Evolutionary conservation across 2,329 filamentous ascomycete genomes (phyloP), one percentile per base, ranked within the genome.

Genomic region (Drechslera avenae): DNA sequence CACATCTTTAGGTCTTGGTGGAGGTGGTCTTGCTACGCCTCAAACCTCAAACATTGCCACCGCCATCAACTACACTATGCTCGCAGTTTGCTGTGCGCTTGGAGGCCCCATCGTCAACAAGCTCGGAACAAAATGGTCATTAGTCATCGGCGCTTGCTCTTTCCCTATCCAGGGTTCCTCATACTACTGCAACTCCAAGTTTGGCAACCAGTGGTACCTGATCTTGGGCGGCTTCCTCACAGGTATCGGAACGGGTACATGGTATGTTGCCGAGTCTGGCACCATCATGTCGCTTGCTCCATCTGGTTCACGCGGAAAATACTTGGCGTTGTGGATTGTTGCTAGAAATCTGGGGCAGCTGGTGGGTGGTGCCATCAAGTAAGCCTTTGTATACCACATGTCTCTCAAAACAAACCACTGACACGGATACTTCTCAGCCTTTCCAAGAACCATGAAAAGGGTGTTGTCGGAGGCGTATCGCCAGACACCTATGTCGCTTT

Each of bases 251-350:
- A 62, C 36, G 4, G 78, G 76, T 1, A 78, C 75, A 34, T 79
- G 77, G 78, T 80, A 80, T 50, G 78, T 80, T 7, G 78, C 78
- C 0, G 78, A 80, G 51, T 76, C 76, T 1, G 78, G 78, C 12
- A 72, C 75, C 4, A 79, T 80, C 57, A 78, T 80, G 75, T 78
- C 77, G 0, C 70, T 80, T 16, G 76, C 78, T 0, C 78, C 78
- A 3, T 71, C 76, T 0, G 71, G 75, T 17, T 72, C 77, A 14
- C 76, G 78, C 45, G 78, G 78, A 5, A 79, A 79, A 53, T 80
- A 80, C 39, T 41, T 80, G 5, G 77, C 77, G 6, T 52, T 79
- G 14, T 79, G 77, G 77, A 79, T 79, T 37, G 76, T 79, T 19
- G 73, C 77, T 14, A 71, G 77, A 10, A 79, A 79, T 33, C 64